Conservation (phyloP, 345 rosid species). For the Erodium maritimum region DNA sequence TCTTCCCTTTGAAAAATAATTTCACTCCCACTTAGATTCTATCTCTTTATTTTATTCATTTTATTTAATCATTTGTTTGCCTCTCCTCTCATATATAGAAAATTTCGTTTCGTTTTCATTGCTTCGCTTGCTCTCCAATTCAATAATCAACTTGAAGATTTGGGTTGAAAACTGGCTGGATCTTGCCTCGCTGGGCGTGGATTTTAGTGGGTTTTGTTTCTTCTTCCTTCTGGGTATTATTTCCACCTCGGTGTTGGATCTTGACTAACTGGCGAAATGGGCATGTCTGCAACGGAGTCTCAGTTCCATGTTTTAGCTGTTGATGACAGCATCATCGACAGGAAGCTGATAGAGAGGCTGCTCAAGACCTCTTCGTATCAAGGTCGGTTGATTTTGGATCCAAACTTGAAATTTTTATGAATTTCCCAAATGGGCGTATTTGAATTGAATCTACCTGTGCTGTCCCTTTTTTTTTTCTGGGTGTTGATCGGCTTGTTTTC, state of each 20-base stretch:
- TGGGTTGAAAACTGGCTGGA: constrained; percentile 17
- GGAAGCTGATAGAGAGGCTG: constrained; percentile 78
- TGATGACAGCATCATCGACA: constrained; percentile 71
- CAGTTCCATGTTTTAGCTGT: constrained; percentile 90
- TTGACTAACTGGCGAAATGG: constrained; percentile 26
- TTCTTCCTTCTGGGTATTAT: no score
- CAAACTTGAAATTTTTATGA: background rate
- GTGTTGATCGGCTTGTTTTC: no score
- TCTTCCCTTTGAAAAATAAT: no score
- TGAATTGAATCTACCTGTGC: background rate
- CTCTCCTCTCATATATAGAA: no score
- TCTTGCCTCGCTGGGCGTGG: constrained; percentile 33
- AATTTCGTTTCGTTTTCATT: no score
- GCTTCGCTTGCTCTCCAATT: no score
- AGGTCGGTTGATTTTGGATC: constrained; percentile 24
- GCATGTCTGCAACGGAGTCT: constrained; percentile 40
- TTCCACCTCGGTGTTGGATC: no score
- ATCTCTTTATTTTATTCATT: no score
- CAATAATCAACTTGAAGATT: no score
- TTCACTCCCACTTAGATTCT: no score
- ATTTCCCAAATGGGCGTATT: background rate
- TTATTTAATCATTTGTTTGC: no score
- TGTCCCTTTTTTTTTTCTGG: background rate
- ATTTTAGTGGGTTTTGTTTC: constrained; percentile 21
- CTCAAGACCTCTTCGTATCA: constrained; percentile 88